These are phyloP conservation scores for Epichloe sp. DNA, from an alignment of 2,329 filamentous ascomycete species.

Conservation along the genomic window DNA sequence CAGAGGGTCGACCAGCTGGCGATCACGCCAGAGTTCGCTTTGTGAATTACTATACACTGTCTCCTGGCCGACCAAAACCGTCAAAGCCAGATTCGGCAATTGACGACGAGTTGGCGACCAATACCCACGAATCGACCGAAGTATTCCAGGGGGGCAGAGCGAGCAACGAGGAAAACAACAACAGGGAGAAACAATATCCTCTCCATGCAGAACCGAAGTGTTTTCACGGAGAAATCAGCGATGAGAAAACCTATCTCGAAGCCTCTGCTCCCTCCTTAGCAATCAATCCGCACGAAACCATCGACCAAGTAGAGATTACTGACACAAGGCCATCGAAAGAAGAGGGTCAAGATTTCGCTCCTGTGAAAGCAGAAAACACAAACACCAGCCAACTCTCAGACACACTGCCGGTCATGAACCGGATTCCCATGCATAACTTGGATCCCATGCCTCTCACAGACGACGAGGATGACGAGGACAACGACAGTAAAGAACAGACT, in stretches of 20 bases:
- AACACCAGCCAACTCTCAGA: not conserved
- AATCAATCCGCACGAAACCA: not conserved
- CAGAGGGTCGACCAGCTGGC: conserved; percentile 7
- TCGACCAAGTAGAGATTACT: not conserved
- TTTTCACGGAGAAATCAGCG: not conserved
- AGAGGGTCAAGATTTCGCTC: not conserved
- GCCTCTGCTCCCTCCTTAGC: not conserved
- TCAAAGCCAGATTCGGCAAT: conserved; percentile 7
- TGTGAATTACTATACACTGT: conserved; percentile 84
- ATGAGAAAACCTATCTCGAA: not conserved
- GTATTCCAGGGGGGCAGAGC: not conserved
- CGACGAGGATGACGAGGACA: too few relatives aligned
- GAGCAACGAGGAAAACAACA: not conserved
- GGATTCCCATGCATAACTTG: conserved; percentile 20
- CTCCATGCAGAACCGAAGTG: not conserved
- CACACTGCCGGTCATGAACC: conserved; percentile 6
- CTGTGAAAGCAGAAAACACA: not conserved
- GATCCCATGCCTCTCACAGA: conserved; percentile 24
- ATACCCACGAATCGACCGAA: too few relatives aligned
- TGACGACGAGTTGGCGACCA: not conserved
- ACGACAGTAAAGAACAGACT: not conserved
- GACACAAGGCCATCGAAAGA: not conserved
- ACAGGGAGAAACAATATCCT: too few relatives aligned
- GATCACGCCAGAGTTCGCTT: conserved; percentile 53
- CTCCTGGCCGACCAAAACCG: conserved; percentile 54